These are phyloP conservation scores for Meyerozyma carpophila DNA, from an alignment of 1,139 yeast genomes.

Conservation along the genomic window DNA sequence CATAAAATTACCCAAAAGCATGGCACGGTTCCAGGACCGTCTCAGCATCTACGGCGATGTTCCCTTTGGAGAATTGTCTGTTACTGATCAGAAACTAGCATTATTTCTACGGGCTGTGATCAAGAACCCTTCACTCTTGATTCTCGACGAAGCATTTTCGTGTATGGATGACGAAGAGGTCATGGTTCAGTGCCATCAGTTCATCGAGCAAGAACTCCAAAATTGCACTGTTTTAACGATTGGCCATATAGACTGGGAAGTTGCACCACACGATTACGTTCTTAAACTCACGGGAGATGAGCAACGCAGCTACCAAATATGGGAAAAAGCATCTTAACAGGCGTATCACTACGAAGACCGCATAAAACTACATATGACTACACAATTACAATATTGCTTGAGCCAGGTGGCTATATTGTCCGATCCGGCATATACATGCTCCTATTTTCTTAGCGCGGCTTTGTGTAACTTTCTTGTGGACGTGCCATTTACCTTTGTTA, in stretches of 20 bases:
- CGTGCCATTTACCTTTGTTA: background rate
- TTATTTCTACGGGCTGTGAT: slow-evolving; percentile 71
- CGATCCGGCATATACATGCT: background rate
- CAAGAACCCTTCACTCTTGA: slow-evolving; percentile 69
- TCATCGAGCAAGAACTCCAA: slow-evolving; percentile 47
- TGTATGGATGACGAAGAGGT: slow-evolving; percentile 70
- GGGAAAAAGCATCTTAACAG: background rate
- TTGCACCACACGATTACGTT: slow-evolving; percentile 31
- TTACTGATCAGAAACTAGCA: slow-evolving; percentile 76
- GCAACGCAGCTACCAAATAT: slow-evolving; percentile 18
- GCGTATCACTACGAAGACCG: no score
- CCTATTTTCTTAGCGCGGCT: background rate
- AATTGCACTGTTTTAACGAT: slow-evolving; percentile 69
- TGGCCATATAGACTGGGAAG: slow-evolving; percentile 60
- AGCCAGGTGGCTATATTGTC: background rate
- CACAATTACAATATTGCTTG: no score
- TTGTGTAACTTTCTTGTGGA: background rate
- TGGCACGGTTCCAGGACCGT: slow-evolving; percentile 20
- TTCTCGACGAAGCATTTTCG: slow-evolving; percentile 89
- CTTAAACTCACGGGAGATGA: slow-evolving; percentile 31
- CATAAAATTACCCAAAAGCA: slow-evolving; percentile 9
- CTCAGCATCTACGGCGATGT: slow-evolving; percentile 28
- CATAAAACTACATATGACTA: no score
- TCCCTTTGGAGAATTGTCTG: slow-evolving; percentile 47
- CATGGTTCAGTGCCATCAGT: slow-evolving; percentile 58